Percentiles rank a stretch among this genome's conserved stretches.
Conservation (phyloP, 2,329 filamentous ascomycete genomes). For the Cytospora paraplurivora region DNA sequence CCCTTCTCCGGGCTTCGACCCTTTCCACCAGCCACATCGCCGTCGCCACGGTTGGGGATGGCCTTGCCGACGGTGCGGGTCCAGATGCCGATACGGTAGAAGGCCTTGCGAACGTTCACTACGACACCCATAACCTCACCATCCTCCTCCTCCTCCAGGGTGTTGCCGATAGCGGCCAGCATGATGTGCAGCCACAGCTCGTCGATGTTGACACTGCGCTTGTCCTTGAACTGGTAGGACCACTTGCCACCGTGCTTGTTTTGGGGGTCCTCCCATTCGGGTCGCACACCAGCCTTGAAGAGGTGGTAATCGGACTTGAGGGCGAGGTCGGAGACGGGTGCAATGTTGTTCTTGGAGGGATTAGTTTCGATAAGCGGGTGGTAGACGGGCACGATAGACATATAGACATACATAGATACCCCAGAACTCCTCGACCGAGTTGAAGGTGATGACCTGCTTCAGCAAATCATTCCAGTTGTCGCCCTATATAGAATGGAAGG, state of each 20-base stretch:
- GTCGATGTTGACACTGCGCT: slow-evolving; percentile 88
- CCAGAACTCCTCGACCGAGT: slow-evolving; percentile 99
- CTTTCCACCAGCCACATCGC: slow-evolving; percentile 73
- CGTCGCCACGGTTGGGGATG: slow-evolving; percentile 73
- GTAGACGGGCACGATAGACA: slow-evolving; percentile 44
- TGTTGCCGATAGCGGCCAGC: slow-evolving; percentile 95
- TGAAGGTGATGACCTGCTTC: slow-evolving; percentile 98
- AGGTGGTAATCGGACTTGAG: slow-evolving; percentile 99
- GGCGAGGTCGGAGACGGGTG: slow-evolving; percentile 89
- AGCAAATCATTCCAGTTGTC: slow-evolving; percentile 98
- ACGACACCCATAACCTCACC: slow-evolving; percentile 99
- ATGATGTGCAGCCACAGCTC: slow-evolving; percentile 96
- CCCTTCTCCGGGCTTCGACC: slow-evolving; percentile 79
- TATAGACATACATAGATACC: slow-evolving; percentile 85
- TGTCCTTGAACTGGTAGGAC: slow-evolving; percentile 98
- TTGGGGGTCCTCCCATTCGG: slow-evolving; percentile 97
- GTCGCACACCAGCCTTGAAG: slow-evolving; percentile 95
- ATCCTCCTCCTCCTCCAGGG: slow-evolving; percentile 89
- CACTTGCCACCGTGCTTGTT: slow-evolving; percentile 99
- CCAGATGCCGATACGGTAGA: slow-evolving; percentile 98
- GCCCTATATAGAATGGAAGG: slow-evolving; percentile 55
- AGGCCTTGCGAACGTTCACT: slow-evolving; percentile 97
- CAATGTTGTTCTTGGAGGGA: slow-evolving; percentile 85
- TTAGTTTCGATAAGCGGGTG: slow-evolving; percentile 17
- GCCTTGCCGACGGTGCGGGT: slow-evolving; percentile 90